These are phyloP conservation scores for Calophaca sinica DNA, from an alignment of 306 rosid genomes.

Conservation along the genomic window DNA sequence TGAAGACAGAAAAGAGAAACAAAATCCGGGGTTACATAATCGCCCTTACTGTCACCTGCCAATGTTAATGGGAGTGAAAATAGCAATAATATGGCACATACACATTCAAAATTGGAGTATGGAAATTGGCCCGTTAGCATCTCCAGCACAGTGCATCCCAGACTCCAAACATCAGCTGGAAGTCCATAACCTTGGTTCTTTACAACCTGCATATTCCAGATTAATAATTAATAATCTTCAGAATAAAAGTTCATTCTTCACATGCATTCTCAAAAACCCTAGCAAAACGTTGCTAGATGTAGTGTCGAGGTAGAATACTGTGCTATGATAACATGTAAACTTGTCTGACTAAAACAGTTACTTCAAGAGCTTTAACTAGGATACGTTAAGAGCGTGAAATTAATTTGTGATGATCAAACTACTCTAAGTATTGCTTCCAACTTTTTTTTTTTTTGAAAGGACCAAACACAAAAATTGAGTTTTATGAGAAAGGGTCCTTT, in stretches of 20 bases:
- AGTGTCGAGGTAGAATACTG: too few species aligned
- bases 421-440: not conserved
- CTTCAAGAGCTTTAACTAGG: not conserved
- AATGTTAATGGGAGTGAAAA: slow-evolving; percentile 27
- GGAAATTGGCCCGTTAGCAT: slow-evolving; percentile 82
- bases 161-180: slow-evolving; percentile 98
- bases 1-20: slow-evolving; percentile 26
- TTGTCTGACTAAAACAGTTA: not conserved
- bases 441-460: not conserved
- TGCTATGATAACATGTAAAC: not conserved
- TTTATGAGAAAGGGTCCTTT: not conserved
- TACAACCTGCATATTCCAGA: slow-evolving; percentile 73
- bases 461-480: not conserved
- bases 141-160: slow-evolving; percentile 97
- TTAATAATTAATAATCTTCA: slow-evolving; percentile 17
- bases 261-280: not conserved
- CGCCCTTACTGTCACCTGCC: slow-evolving; percentile 14
- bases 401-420: not conserved
- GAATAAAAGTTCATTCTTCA: slow-evolving; percentile 3
- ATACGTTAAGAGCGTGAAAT: not conserved
- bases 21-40: not conserved
- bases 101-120: slow-evolving; percentile 68
- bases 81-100: slow-evolving; percentile 50
- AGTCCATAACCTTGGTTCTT: slow-evolving; percentile 81
- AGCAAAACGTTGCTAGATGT: slow-evolving; percentile 3